Percentiles rank a stretch among this genome's conserved stretches.
Evolutionary conservation across 75 land plant species (phyloP).

Genomic region (Pseudotsuga menziesii): DNA sequence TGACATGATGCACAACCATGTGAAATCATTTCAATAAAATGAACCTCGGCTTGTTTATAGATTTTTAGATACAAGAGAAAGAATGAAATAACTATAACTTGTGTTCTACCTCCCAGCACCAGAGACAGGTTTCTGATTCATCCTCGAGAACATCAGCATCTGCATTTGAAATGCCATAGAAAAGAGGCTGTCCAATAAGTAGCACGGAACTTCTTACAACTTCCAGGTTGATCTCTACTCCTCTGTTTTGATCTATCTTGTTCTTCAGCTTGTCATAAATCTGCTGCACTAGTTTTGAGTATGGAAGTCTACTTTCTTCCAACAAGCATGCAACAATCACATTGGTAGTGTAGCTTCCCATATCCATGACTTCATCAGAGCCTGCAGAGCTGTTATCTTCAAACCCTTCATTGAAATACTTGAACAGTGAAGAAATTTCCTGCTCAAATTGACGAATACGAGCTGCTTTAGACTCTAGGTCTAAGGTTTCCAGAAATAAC

Average conservation of each 20-base stretch:
- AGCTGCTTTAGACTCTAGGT: slow-evolving; percentile 14
- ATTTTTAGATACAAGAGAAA: too few relatives aligned
- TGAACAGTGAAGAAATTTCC: slow-evolving; percentile 31
- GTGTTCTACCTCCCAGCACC: slow-evolving; percentile 79
- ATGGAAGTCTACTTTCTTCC: slow-evolving; percentile 60
- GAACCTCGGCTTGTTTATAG: too few relatives aligned
- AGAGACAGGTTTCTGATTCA: slow-evolving; percentile 39
- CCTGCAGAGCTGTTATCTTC: neutral
- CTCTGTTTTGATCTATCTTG: slow-evolving; percentile 18
- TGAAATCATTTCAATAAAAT: too few relatives aligned
- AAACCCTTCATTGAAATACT: slow-evolving; percentile 30
- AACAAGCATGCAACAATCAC: slow-evolving; percentile 35
- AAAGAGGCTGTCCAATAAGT: slow-evolving; percentile 50
- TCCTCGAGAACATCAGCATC: slow-evolving; percentile 80
- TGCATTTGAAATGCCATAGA: slow-evolving; percentile 42
- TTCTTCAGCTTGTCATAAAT: slow-evolving; percentile 23
- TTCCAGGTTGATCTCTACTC: slow-evolving; percentile 23
- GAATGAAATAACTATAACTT: too few relatives aligned
- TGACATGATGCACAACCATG: too few relatives aligned
- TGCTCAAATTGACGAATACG: slow-evolving; percentile 9
- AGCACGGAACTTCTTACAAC: slow-evolving; percentile 42
- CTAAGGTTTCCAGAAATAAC: neutral
- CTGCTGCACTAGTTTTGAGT: slow-evolving; percentile 44
- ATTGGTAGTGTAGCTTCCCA: slow-evolving; percentile 13
- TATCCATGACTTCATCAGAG: neutral